phyloP scores from a whole-genome alignment of 2,329 filamentous ascomycete genomes.

The Cladobotryum mycophilum region DNA sequence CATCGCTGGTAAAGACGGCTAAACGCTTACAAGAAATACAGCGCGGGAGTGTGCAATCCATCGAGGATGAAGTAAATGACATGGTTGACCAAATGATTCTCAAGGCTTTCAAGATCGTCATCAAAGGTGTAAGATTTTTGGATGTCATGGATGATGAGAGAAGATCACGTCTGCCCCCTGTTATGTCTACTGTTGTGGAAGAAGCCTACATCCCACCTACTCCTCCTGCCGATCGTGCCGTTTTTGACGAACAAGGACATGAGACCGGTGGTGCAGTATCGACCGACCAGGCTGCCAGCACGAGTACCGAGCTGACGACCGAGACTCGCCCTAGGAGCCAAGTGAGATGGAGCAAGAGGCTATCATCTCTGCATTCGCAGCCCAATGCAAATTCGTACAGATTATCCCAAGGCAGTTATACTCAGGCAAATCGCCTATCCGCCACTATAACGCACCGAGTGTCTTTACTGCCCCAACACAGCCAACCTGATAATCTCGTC shows the following conservation, averaged over 20 bases:
- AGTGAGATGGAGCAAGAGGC: constrained; percentile 37
- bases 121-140: constrained; percentile 79
- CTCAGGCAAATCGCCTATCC: constrained; percentile 41
- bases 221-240: constrained; percentile 52
- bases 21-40: constrained; percentile 77
- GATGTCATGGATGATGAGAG: constrained; percentile 71
- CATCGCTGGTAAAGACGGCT: constrained; percentile 79
- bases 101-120: constrained; percentile 92
- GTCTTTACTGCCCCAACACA: constrained; percentile 65
- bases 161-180: constrained; percentile 42
- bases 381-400: constrained; percentile 25
- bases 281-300: constrained; percentile 27
- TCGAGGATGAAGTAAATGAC: constrained; percentile 57
- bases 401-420: constrained; percentile 27
- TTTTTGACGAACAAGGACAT: constrained; percentile 37
- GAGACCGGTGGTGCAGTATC: constrained; percentile 34
- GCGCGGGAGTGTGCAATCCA: constrained; percentile 38
- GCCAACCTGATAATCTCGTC: constrained; percentile 65
- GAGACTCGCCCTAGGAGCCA: constrained; percentile 23
- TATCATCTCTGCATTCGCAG: constrained; percentile 39
- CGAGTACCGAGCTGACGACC: constrained; percentile 21
- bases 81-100: constrained; percentile 89
- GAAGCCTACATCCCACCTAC: constrained; percentile 55
- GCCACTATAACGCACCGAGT: constrained; percentile 63
- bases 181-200: constrained; percentile 54